Base-by-base conservation (phyloP, 2,329 filamentous ascomycete species). In the Dothideomycetes sp. region DNA sequence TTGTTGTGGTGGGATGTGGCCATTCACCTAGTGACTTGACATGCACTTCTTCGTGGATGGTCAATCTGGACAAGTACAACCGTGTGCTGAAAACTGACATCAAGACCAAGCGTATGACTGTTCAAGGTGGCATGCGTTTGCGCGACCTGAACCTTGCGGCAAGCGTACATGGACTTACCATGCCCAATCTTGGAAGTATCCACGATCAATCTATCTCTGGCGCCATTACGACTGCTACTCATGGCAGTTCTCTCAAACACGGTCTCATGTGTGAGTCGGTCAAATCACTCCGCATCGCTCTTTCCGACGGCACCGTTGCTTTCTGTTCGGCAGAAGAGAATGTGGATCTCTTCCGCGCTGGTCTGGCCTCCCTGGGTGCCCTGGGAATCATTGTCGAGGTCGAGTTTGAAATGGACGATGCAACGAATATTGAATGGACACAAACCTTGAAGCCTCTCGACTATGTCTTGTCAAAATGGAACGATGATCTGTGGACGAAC, bases 101-200 rank as follows among this genome's bases (percentile, higher is more conserved):
- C 37, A 68, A 74, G 27, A 79, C 71, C 9, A 74, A 78, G 37
- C 63, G 82, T 6, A 75, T 94, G 39, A 77, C 79, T 2, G 82
- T 94, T 52, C 75, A 96, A 64, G 82, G 83, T n/a, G 91, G 91
- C 12, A 94, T 96, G 49, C 74, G 89, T 15, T 68, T 98, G 46
- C 77, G 76, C 52, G 67, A 80, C 45, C 67, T 98, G 43, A 82
- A 86, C 47, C 71, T 74, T 30, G 76, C 78, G 54, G 76, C 95
- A 22, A 85, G 84, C 50, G 70, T 74, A 41, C 64, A 80, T 52
- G 86, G 85, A 1, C 71, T 94, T 48, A 86, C 87, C 2, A 81
- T 98, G 74, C 83, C 84, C 19, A 95, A 93, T 59, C 68, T 96
- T 32, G 91, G 91, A 24, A 94, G 86, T 60, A 98, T 98, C 63